Evolutionary conservation across 495 filamentous ascomycete genomes (phyloP).

Genomic region (Xylaria castorea): DNA sequence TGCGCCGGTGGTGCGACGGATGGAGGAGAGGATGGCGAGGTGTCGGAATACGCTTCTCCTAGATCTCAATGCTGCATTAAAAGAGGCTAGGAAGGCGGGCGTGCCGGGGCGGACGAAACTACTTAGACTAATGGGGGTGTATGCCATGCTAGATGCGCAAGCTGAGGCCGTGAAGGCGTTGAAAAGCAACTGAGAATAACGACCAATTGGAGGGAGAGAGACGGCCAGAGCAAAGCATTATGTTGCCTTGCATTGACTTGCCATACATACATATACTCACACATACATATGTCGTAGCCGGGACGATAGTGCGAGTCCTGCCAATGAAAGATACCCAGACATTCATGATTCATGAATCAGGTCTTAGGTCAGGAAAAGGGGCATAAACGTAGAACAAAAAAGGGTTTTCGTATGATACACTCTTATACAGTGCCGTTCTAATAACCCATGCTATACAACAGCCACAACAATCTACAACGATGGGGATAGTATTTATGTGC

Average conservation of each 20-base stretch:
- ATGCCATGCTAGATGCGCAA: conserved; percentile 77
- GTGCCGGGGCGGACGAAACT: conserved; percentile 61
- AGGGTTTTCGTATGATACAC: conserved; percentile 57
- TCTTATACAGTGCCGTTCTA: conserved; percentile 53
- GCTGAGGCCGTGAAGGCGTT: conserved; percentile 75
- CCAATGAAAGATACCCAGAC: conserved; percentile 41
- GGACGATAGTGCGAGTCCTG: not conserved
- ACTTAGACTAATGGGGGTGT: conserved; percentile 76
- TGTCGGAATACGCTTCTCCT: conserved; percentile 78
- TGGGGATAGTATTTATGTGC: not conserved
- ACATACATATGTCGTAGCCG: not conserved
- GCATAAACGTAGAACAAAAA: conserved; percentile 22
- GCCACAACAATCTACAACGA: conserved; percentile 29
- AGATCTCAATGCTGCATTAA: conserved; percentile 80
- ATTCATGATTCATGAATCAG: conserved; percentile 3
- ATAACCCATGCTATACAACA: conserved; percentile 36
- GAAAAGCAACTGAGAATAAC: conserved; percentile 50
- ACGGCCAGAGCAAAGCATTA: not conserved
- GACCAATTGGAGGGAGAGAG: not conserved
- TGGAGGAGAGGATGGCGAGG: conserved; percentile 58
- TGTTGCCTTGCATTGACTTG: not conserved
- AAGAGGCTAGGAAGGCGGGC: conserved; percentile 68
- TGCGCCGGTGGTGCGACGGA: conserved; percentile 54
- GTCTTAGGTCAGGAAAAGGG: not conserved
- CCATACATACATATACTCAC: not conserved